These are phyloP conservation scores for Agapanthus africanus DNA, from an alignment of 106 monocot species.

Conservation along the genomic window DNA sequence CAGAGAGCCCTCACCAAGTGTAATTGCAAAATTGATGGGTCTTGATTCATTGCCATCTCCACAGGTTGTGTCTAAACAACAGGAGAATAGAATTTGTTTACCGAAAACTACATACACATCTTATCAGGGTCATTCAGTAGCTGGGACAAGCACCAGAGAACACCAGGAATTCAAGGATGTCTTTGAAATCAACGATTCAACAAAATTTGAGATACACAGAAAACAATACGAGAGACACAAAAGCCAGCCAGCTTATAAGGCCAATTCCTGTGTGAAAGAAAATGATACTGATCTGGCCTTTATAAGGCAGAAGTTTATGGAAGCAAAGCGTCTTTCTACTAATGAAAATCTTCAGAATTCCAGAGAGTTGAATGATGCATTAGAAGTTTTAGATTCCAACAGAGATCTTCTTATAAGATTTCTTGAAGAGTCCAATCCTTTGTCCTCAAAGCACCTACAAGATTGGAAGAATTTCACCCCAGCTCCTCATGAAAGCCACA, in stretches of 20 bases:
- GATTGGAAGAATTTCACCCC: slow-evolving; percentile 21
- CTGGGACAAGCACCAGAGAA: slow-evolving; percentile 6
- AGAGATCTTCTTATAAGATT: slow-evolving; percentile 38
- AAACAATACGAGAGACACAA: not conserved
- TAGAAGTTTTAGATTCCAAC: slow-evolving; percentile 26
- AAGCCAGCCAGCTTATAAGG: slow-evolving; percentile 1
- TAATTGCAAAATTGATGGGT: slow-evolving; percentile 84
- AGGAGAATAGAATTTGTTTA: slow-evolving; percentile 11
- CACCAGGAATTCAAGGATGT: slow-evolving; percentile 50
- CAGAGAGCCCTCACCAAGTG: slow-evolving; percentile 34
- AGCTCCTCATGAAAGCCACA: slow-evolving; percentile 13
- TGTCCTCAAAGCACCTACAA: slow-evolving; percentile 34
- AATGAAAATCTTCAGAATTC: slow-evolving; percentile 24
- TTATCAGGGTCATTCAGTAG: slow-evolving; percentile 5
- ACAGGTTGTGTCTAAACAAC: not conserved
- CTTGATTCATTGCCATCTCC: slow-evolving; percentile 39
- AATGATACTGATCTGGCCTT: slow-evolving; percentile 17
- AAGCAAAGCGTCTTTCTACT: slow-evolving; percentile 27
- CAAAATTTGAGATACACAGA: slow-evolving; percentile 13
- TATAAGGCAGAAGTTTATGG: slow-evolving; percentile 34
- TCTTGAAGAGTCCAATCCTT: slow-evolving; percentile 38
- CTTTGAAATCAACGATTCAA: slow-evolving; percentile 36
- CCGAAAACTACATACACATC: slow-evolving; percentile 12
- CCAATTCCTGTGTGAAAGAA: not conserved
- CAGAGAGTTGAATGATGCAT: slow-evolving; percentile 24